A percentile compares a stretch with the other conserved stretches of the same genome.
Evolutionary conservation across 176 grass and related monocot genomes (phyloP).

Genomic region (Musa beccarii): DNA sequence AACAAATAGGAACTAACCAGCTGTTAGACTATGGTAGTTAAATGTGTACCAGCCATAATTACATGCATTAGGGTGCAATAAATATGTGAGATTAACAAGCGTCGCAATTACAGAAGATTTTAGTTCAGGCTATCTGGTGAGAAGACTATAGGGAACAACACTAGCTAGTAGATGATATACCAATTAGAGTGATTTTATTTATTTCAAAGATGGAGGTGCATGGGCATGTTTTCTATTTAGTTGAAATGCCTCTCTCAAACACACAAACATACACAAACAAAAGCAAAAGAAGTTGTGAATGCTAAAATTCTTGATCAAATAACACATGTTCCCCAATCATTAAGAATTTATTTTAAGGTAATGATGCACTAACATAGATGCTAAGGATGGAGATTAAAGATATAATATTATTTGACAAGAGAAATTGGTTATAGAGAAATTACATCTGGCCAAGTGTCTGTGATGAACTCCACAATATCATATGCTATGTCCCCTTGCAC

Average conservation of each 20-base stretch:
- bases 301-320: too few species aligned
- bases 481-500: slow-evolving; percentile 99
- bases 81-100: background rate
- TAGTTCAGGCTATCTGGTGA: background rate
- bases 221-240: background rate
- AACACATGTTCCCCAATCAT: too few species aligned
- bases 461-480: slow-evolving; percentile 91
- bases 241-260: background rate
- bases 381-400: background rate
- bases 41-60: too few species aligned
- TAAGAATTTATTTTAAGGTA: too few species aligned
- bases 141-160: background rate
- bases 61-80: background rate
- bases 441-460: slow-evolving; percentile 97
- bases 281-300: too few species aligned
- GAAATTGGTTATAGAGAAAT: slow-evolving; percentile 21
- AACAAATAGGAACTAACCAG: too few species aligned
- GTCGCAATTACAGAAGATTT: background rate
- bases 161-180: background rate
- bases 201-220: background rate
- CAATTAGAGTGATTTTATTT: background rate
- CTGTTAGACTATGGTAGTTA: too few species aligned
- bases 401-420: slow-evolving; percentile 15
- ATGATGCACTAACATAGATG: background rate
- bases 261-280: too few species aligned